phyloP scores from a whole-genome alignment of 2,329 filamentous ascomycete species.

The Aureobasidium sp. region DNA sequence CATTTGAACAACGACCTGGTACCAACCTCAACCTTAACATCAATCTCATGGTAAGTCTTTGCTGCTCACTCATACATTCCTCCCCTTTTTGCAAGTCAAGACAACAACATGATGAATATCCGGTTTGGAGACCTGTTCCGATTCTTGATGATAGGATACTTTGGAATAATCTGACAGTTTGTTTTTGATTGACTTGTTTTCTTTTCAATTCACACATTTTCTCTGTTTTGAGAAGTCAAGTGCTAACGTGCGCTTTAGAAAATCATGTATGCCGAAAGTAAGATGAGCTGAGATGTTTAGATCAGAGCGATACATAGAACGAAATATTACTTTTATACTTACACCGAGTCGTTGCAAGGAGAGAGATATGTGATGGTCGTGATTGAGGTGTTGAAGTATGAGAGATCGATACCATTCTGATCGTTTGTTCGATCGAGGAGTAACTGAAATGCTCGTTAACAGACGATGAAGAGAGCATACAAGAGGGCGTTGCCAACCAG shows the following conservation, averaged over 20 bases:
- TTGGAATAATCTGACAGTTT: constrained; percentile 11
- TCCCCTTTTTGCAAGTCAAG: neutral
- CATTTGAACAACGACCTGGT: neutral
- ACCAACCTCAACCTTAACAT: neutral
- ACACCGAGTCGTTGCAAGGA: too few species aligned
- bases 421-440: too few species aligned
- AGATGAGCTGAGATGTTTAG: too few species aligned
- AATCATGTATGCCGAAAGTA: neutral
- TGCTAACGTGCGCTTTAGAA: neutral
- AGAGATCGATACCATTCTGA: too few species aligned
- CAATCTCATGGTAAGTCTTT: neutral
- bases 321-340: too few species aligned
- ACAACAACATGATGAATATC: constrained; percentile 10
- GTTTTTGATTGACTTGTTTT: neutral
- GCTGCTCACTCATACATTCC: neutral
- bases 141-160: constrained; percentile 3
- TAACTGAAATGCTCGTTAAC: neutral
- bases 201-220: neutral
- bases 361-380: too few species aligned
- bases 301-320: too few species aligned
- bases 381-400: neutral
- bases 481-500: neutral
- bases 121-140: constrained; percentile 14
- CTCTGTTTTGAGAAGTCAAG: neutral
- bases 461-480: neutral